Percentiles rank a stretch among this genome's conserved stretches.
phyloP scores from a whole-genome alignment of 1,284 basidiomycete genomes.

The Hypsizygus ulmarius region DNA sequence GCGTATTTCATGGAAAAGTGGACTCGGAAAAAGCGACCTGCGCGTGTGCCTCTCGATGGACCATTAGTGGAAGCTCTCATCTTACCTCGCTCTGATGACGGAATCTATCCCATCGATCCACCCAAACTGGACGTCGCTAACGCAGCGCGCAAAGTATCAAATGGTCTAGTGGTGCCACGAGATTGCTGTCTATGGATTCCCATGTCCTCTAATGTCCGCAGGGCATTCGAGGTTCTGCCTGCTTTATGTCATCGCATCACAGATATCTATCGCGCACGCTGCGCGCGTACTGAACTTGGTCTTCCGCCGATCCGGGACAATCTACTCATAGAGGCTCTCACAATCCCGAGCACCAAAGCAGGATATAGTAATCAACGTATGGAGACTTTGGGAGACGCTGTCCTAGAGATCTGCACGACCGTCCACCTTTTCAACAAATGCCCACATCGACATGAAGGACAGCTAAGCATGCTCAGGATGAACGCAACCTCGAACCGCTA shows the following conservation, averaged over 20 bases:
- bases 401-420: constrained; percentile 73
- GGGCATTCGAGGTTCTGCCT: constrained; percentile 58
- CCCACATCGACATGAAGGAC: constrained; percentile 78
- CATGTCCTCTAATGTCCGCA: constrained; percentile 46
- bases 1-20: constrained; percentile 59
- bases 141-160: constrained; percentile 23
- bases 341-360: constrained; percentile 59
- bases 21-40: constrained; percentile 42
- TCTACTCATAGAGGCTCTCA: constrained; percentile 68
- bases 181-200: constrained; percentile 49
- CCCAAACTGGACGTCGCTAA: constrained; percentile 17
- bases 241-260: constrained; percentile 64
- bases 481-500: constrained; percentile 67
- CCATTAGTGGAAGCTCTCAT: constrained; percentile 54
- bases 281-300: constrained; percentile 48
- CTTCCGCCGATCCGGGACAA: constrained; percentile 57
- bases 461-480: constrained; percentile 63
- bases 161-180: constrained; percentile 49
- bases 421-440: constrained; percentile 75
- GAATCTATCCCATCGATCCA: constrained; percentile 41
- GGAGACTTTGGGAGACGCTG: constrained; percentile 82
- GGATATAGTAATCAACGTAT: constrained; percentile 78
- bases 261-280: constrained; percentile 58
- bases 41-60: constrained; percentile 49
- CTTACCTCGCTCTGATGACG: constrained; percentile 41